Base-by-base conservation (phyloP, 352 stramenopile species). In the Globisporangium lucens region DNA sequence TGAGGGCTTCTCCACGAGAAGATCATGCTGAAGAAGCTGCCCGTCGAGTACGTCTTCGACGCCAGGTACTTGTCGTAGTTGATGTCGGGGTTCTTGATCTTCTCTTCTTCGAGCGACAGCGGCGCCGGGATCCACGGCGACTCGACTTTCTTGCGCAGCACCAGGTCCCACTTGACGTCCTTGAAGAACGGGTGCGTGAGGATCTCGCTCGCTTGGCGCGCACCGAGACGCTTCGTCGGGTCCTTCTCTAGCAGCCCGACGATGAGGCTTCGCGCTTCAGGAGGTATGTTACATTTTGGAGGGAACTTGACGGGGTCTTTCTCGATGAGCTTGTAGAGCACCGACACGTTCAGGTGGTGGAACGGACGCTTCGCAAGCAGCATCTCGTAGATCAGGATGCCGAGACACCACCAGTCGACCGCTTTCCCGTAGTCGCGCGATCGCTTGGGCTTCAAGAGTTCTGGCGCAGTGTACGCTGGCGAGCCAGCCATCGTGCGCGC, bases 371-470 rank as follows among this genome's bases (percentile, higher is more conserved):
- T 92, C 5, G 91, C 91, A 61, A 95, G 80, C 61, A 97, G 66
- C 91, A 98, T 97, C 71, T 98, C 91, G 74, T 97, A 97, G 51
- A 97, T 75, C 41, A 98, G 68, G 53, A 97, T 97, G 36, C 91
- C 91, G 46, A 95, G 71, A 35, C 87, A 94, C 87, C 87, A 95
- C 87, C 87, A 95, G 66, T 95, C 87, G 5, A 94, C 87, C 10
- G 87, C 84, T 71, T 95, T 94, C 66, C 87, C 87, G 58, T 95
- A 95, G 69, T 94, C 88, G 22, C 88, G 86, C 30, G 84, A 91
- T 30, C 86, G 81, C 69, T 94, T 95, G 24, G 85, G 86, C 60
- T 94, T 94, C 51, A 95, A 68, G 52, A 95, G 66, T 63, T 95
- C 87, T 3, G 87, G 87, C 4, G 87, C 86, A 9, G 86, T 94